phyloP scores from a whole-genome alignment of 495 filamentous ascomycete species.

The Thozetella sp. region DNA sequence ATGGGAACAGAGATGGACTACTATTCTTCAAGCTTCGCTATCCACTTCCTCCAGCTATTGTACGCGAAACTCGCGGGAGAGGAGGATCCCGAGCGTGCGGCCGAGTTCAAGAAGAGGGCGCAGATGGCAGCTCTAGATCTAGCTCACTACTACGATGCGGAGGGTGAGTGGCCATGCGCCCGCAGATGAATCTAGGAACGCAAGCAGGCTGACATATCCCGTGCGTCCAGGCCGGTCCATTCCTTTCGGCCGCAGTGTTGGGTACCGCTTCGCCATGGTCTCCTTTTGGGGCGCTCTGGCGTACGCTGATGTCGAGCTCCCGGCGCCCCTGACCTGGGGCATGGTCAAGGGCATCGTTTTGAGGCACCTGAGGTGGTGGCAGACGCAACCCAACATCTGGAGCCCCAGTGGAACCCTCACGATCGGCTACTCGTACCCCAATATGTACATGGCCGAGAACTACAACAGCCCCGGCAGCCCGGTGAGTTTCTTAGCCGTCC shows the following conservation, averaged over 20 bases:
- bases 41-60: slow-evolving; percentile 75
- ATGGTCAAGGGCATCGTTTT: slow-evolving; percentile 76
- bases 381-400: slow-evolving; percentile 72
- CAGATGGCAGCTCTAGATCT: slow-evolving; percentile 67
- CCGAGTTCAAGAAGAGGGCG: slow-evolving; percentile 69
- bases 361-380: slow-evolving; percentile 78
- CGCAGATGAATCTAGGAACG: background rate
- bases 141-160: slow-evolving; percentile 72
- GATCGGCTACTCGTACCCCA: slow-evolving; percentile 77
- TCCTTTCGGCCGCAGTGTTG: slow-evolving; percentile 75
- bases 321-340: slow-evolving; percentile 71
- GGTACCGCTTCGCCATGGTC: slow-evolving; percentile 81
- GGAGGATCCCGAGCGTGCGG: slow-evolving; percentile 66
- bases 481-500: slow-evolving; percentile 19
- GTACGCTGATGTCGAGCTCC: slow-evolving; percentile 73
- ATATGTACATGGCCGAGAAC: slow-evolving; percentile 78
- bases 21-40: slow-evolving; percentile 79
- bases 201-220: background rate
- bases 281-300: slow-evolving; percentile 80
- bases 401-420: slow-evolving; percentile 71
- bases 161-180: slow-evolving; percentile 37
- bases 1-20: slow-evolving; percentile 67
- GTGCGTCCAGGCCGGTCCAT: slow-evolving; percentile 54
- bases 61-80: slow-evolving; percentile 74
- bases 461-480: slow-evolving; percentile 73